Evolutionary conservation across 2,329 filamentous ascomycete species (phyloP), one percentile per base, ranked within the genome.

Genomic region (Lachnellula occidentalis): DNA sequence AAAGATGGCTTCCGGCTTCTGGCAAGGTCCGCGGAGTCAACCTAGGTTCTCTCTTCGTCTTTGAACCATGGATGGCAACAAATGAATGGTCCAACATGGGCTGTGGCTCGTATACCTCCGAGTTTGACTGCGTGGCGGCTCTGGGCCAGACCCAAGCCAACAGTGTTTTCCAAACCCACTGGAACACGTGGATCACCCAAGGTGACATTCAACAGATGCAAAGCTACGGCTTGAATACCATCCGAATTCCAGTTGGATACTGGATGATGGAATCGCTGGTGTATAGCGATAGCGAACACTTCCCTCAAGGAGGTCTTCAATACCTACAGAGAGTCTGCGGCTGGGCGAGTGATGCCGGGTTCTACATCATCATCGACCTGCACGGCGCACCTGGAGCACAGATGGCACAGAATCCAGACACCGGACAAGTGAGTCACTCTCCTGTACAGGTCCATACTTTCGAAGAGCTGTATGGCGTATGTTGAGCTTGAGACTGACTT

Each of bases 361-460:
- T 79, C 21, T 79, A 78, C 53, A 73, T 79, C 41, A 77, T 79
- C 42, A 70, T 79, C 27, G 76, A 77, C 56, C 64, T 78, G 27
- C 76, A 78, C 58, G 76, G 74, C 34, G 74, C 72, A 0, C 76
- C 76, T 1, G 74, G 71, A 34, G 74, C 75, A 2, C 76, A 78
- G 58, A 67, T 70, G 9, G 57, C 69, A 1, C 50, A 68, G 0
- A 71, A 78, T 43, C 57, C 74, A 2, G 72, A 74, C 50, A 77
- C 75, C 2, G 75, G 73, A 9, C 59, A 60, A 48, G 59, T 60
- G 50, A 51, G 55, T 50, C 43, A 31, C 2, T 12, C 22, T 24
- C 5, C 4, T 36, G 15, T 17, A 49, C 19, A 1, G 3, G 3
- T 17, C 34, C 11, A 15, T 17, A 9, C 15, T 27, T n/a, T 42